Base-by-base conservation (phyloP, 2,329 filamentous ascomycete species). In the Endocalyx cinctus region DNA sequence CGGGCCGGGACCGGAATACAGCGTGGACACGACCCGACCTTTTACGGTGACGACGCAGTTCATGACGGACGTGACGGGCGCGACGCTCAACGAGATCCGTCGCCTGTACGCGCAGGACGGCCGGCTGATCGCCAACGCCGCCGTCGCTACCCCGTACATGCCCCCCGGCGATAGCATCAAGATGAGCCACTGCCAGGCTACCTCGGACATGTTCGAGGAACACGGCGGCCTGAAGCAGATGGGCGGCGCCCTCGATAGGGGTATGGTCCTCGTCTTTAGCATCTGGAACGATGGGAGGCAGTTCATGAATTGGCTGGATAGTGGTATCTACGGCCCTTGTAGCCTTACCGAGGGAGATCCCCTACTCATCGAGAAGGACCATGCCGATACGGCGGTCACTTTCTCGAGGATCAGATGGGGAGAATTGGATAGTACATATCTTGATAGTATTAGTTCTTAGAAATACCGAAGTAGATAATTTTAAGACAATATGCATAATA, bases 251-350 rank as follows among this genome's bases (percentile, higher is more conserved):
- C 50, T 74, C 35, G 54, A 47, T 15, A 58, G 69, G 11, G 70
- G 67, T 29, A 74, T 74, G 71, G 71, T 74, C 2, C 57, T 75
- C 17, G 62, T 66, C 10, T 63, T 78, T 43, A 66, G 64, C 48
- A 64, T 79, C 41, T 78, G 74, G 74, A 72, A 71, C 57, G 71
- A 75, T 39, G 58, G 64, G 10, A 49, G 60, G 10, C 63, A 63
- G 27, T 70, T 64, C 39, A 78, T 79, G 74, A 63, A 67, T 27
- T 79, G 74, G 74, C 60, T 79, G 8, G 73, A 79, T 45, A 56
- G 62, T 32, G 59, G 64, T 6, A 59, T 55, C 22, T 55, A 67
- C 4, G 76, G 76, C 0, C 74, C 74, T 17, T 80, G 77, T 51
- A 67, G 62, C 41, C 58, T 58, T 0, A 71, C 67, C 1, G 70